Base-by-base conservation (phyloP, 2,329 filamentous ascomycete species). In the Sporothrix curviconia region DNA sequence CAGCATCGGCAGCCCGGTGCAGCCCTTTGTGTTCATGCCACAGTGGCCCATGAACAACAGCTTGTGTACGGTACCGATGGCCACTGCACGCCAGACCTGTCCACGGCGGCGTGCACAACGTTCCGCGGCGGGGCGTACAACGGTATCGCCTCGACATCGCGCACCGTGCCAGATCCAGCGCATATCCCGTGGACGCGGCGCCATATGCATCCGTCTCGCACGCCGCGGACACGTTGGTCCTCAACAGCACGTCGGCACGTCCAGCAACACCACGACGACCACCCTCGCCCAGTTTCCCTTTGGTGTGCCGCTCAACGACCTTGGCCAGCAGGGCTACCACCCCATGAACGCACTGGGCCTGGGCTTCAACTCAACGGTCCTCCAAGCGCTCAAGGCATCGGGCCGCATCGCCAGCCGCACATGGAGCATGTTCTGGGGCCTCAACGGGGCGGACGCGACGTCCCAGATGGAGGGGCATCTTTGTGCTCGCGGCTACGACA, bases 371-470 rank as follows among this genome's bases (percentile, higher is more conserved):
- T 71, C 69, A 25, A 66, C 67, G 3, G 55, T 71, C 32, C 59
- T 72, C 14, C 55, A 56, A 19, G 52, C 60, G n/a, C 65, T 71
- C 15, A 58, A 63, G 42, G 30, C 51, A n/a, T 50, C 64, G 7
- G 64, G 64, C 19, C 56, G 63, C 34, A 71, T 70, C 55, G 60
- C 61, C 6, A 66, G 65, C 32, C 65, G 65, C 17, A 64, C 63
- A 15, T 71, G 67, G 61, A 66, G 65, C 24, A 63, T 68, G n/a
- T 70, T 68, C 56, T 71, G 65, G 64, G 69, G 68, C 22, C 58
- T 63, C 12, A 62, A 62, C 22, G 65, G 47, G 12, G 32, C 39
- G 7, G 47, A 37, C 15, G 4, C 8, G 14, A 36, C 55, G 17
- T 12, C 17, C 4, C 64, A 68, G 59, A 62, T 63, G 49, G 58